Percentiles rank a stretch among this genome's conserved stretches.
phyloP scores from a whole-genome alignment of 805 yeast genomes.

The Wickerhamiella azymoides region DNA sequence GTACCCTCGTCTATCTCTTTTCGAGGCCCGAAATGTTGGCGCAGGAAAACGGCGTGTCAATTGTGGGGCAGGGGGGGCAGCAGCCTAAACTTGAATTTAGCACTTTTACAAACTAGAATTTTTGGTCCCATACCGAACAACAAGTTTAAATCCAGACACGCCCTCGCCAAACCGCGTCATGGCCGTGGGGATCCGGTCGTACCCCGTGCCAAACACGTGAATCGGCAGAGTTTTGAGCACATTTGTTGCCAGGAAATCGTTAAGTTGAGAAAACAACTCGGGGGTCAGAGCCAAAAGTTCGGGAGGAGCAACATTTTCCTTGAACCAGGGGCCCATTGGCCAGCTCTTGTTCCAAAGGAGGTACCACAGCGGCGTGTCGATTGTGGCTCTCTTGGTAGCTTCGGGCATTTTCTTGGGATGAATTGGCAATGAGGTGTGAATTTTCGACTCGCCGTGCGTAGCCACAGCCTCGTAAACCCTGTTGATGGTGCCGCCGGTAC shows the following conservation, averaged over 20 bases:
- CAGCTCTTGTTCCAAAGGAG: constrained; percentile 14
- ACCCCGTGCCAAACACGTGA: constrained; percentile 16
- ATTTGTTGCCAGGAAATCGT: constrained; percentile 10
- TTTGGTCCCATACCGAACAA: constrained; percentile 10
- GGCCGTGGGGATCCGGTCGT: constrained; percentile 18
- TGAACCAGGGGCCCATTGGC: constrained; percentile 14
- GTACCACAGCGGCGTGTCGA: constrained; percentile 13
- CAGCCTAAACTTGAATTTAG: not conserved
- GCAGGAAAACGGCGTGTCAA: too few relatives aligned
- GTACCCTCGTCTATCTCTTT: too few relatives aligned
- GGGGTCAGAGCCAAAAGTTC: constrained; percentile 8
- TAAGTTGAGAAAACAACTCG: constrained; percentile 9
- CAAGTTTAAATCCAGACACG: constrained; percentile 19
- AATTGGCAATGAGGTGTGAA: constrained; percentile 1
- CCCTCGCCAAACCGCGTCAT: constrained; percentile 15
- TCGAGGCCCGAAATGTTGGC: too few relatives aligned
- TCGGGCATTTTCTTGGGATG: constrained; percentile 1
- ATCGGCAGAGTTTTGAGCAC: constrained; percentile 13
- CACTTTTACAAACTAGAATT: not conserved
- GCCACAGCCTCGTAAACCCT: constrained; percentile 10
- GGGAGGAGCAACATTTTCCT: constrained; percentile 9
- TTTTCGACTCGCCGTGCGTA: not conserved
- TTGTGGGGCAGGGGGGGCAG: too few relatives aligned
- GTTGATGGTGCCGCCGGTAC: constrained; percentile 13
- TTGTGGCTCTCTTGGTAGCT: not conserved